Percentiles rank a stretch among this genome's conserved stretches.
Conservation (phyloP, 2,329 filamentous ascomycete genomes). For the Juglanconis juglandina region DNA sequence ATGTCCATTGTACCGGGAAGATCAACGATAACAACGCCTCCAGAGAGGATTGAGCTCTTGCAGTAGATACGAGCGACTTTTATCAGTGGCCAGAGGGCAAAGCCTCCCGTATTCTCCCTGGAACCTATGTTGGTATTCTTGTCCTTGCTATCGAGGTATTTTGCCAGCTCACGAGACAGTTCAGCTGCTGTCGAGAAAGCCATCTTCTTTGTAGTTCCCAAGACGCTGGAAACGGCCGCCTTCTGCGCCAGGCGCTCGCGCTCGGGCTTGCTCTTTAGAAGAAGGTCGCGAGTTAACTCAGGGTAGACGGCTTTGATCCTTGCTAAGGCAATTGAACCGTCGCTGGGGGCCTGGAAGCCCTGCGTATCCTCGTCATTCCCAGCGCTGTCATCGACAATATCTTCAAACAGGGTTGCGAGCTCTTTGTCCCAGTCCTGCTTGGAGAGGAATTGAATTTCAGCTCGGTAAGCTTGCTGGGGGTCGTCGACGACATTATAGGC, state of each 20-base stretch:
- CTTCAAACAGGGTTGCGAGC: constrained; percentile 43
- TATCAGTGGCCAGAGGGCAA: constrained; percentile 48
- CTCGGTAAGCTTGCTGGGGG: constrained; percentile 39
- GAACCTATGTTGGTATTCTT: constrained; percentile 21
- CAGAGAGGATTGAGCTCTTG: constrained; percentile 30
- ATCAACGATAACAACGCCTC: constrained; percentile 39
- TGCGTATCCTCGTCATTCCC: neutral
- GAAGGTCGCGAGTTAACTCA: constrained; percentile 33
- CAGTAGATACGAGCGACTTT: constrained; percentile 44
- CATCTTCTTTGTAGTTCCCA: neutral
- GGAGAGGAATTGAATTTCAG: constrained; percentile 56
- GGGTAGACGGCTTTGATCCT: constrained; percentile 50
- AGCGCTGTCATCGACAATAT: constrained; percentile 36
- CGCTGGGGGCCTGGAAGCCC: constrained; percentile 17
- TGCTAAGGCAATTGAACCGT: constrained; percentile 43
- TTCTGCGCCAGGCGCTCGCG: constrained; percentile 37
- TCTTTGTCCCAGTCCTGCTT: constrained; percentile 51
- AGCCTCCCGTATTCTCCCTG: neutral
- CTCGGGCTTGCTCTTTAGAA: constrained; percentile 34
- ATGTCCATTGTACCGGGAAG: constrained; percentile 57
- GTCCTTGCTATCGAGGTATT: constrained; percentile 54
- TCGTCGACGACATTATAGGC: constrained; percentile 48
- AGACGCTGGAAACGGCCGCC: neutral
- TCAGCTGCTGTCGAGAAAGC: neutral
- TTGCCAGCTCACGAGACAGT: constrained; percentile 32